A percentile compares a stretch with the other conserved stretches of the same genome.
Conservation (phyloP, 345 rosid species). For the Acer campestre region DNA sequence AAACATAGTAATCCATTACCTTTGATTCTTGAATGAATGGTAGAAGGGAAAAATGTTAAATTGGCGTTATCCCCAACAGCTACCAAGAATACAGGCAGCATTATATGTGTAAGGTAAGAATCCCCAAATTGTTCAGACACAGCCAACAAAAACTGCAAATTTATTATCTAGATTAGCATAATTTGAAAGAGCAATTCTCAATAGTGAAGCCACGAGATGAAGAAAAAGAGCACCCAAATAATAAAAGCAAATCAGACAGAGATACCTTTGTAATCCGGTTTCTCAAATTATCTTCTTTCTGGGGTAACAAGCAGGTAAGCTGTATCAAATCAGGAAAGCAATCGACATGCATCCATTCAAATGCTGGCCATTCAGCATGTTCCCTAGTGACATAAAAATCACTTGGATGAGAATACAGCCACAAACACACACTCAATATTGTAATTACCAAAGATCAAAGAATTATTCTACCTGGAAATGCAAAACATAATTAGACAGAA, state of each 20-base stretch:
- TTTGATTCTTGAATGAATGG: constrained; percentile 62
- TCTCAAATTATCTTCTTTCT: constrained; percentile 86
- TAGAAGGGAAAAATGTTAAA: constrained; percentile 64
- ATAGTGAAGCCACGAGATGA: constrained; percentile 12
- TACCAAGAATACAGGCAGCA: constrained; percentile 83
- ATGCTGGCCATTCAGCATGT: constrained; percentile 77
- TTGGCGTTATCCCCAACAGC: constrained; percentile 86
- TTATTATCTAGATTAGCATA: constrained; percentile 25
- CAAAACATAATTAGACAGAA: neutral
- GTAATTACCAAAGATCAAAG: neutral
- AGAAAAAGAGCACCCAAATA: neutral
- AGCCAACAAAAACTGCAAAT: constrained; percentile 79
- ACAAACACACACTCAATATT: constrained; percentile 12
- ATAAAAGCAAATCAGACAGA: constrained; percentile 24
- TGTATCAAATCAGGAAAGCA: constrained; percentile 88
- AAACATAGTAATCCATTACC: constrained; percentile 40
- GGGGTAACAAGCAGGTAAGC: constrained; percentile 79
- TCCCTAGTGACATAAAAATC: constrained; percentile 52
- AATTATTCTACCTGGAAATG: constrained; percentile 14
- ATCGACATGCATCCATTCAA: constrained; percentile 92
- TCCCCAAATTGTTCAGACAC: constrained; percentile 73
- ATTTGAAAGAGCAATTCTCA: constrained; percentile 15
- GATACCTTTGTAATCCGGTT: constrained; percentile 77
- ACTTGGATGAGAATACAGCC: constrained; percentile 17
- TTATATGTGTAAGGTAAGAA: constrained; percentile 73